Conservation (phyloP, 1,284 basidiomycete genomes). For the Ganoderma meredithae region DNA sequence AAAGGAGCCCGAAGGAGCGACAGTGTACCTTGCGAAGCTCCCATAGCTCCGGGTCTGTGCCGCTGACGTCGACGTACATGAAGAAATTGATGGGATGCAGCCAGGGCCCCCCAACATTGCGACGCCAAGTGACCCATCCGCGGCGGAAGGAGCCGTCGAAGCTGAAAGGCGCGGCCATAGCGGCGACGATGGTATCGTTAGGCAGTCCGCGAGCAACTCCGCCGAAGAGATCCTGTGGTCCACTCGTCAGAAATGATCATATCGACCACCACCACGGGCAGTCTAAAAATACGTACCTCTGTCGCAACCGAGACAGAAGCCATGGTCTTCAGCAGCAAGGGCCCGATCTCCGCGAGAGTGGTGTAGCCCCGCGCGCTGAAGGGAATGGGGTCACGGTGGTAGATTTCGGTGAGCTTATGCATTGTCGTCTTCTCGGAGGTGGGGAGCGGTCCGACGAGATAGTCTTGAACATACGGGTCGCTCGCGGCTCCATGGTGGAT, state of each 20-base stretch:
- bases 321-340: constrained; percentile 43
- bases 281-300: constrained; percentile 42
- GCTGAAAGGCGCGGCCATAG: constrained; percentile 46
- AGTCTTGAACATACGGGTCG: constrained; percentile 56
- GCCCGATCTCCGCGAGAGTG: constrained; percentile 44
- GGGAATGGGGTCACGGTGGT: constrained; percentile 56
- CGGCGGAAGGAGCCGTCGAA: constrained; percentile 68
- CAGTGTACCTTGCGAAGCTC: constrained; percentile 53
- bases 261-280: constrained; percentile 41
- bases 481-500: constrained; percentile 57
- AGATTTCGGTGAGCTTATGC: constrained; percentile 54
- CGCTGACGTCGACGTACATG: constrained; percentile 62
- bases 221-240: constrained; percentile 51
- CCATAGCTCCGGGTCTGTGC: constrained; percentile 61
- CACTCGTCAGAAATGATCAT: constrained; percentile 52
- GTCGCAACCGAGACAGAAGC: constrained; percentile 47
- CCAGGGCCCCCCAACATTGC: constrained; percentile 57
- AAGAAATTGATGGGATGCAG: constrained; percentile 64
- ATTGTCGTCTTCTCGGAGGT: constrained; percentile 47
- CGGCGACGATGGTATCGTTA: constrained; percentile 57
- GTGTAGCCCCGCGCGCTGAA: constrained; percentile 57
- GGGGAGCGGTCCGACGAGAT: constrained; percentile 65
- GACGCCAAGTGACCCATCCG: constrained; percentile 57
- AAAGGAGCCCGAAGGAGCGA: background rate
- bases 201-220: constrained; percentile 46